Conservation (phyloP, 352 stramenopile species). For the Pythium rhizo-oryzae region DNA sequence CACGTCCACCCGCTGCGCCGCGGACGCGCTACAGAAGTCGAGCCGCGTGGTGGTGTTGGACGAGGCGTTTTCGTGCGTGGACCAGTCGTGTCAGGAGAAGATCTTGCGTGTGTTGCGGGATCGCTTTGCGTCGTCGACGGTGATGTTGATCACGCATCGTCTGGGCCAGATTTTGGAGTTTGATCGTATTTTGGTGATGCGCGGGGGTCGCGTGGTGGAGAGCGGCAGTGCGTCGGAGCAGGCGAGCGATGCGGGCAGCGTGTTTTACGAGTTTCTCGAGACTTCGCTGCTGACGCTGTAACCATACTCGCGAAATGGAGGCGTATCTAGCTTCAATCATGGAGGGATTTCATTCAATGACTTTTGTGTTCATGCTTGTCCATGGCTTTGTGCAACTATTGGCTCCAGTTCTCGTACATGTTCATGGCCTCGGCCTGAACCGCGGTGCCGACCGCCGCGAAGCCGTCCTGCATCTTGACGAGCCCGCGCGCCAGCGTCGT, state of each 20-base stretch:
- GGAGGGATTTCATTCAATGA: too few species aligned
- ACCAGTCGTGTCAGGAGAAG: constrained; percentile 62
- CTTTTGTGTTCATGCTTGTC: too few species aligned
- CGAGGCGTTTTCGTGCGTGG: constrained; percentile 32
- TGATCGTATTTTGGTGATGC: constrained; percentile 29
- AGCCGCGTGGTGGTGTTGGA: too few species aligned
- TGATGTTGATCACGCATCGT: constrained; percentile 27
- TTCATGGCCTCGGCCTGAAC: constrained; percentile 56
- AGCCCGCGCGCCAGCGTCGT: constrained; percentile 43
- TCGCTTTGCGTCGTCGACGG: constrained; percentile 7
- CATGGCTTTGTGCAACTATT: constrained; percentile 27
- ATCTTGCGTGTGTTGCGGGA: too few species aligned
- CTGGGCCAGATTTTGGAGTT: constrained; percentile 23
- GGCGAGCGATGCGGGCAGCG: neutral
- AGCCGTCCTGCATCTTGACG: constrained; percentile 45
- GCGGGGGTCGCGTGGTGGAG: constrained; percentile 11
- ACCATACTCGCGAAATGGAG: too few species aligned
- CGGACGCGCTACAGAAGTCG: constrained; percentile 38
- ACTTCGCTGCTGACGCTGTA: constrained; percentile 15
- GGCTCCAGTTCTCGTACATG: constrained; percentile 73
- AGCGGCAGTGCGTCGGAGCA: constrained; percentile 13
- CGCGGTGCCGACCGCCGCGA: constrained; percentile 27
- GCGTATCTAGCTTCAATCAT: too few species aligned
- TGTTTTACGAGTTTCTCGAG: constrained; percentile 31
- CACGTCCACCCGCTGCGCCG: constrained; percentile 27